These are phyloP conservation scores for Lunularia cruciata DNA, from an alignment of 225 moss, liverwort and hornwort species.

Conservation along the genomic window DNA sequence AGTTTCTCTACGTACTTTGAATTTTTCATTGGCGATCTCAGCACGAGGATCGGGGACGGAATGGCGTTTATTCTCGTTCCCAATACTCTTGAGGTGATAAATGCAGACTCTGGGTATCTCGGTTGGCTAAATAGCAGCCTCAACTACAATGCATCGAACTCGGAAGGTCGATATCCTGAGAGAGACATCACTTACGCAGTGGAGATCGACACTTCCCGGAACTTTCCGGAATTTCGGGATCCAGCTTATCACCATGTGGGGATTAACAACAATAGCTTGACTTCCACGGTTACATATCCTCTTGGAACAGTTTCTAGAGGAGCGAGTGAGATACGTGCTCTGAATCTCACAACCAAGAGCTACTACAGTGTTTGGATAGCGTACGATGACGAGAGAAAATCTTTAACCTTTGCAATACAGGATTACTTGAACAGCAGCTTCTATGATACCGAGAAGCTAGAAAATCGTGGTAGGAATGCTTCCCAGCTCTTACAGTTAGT, in stretches of 20 bases:
- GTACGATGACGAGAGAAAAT: slow-evolving; percentile 24
- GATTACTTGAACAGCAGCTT: too few species aligned
- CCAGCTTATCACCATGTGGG: not conserved
- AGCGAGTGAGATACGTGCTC: slow-evolving; percentile 21
- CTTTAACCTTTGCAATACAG: slow-evolving; percentile 1
- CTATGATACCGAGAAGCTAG: too few species aligned
- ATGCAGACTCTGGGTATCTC: not conserved
- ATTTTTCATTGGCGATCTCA: not conserved
- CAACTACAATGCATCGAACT: slow-evolving; percentile 11
- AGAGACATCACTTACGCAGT: slow-evolving; percentile 21
- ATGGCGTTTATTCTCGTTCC: slow-evolving; percentile 35
- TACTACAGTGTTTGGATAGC: slow-evolving; percentile 39
- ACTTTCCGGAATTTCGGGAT: not conserved
- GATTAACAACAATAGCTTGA: not conserved
- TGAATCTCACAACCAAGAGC: slow-evolving; percentile 12
- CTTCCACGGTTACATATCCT: not conserved
- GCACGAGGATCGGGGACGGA: slow-evolving; percentile 18
- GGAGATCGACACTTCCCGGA: slow-evolving; percentile 36
- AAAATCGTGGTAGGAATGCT: too few species aligned
- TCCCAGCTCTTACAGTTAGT: too few species aligned
- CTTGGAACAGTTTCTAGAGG: slow-evolving; percentile 16
- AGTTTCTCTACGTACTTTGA: not conserved
- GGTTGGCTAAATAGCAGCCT: not conserved
- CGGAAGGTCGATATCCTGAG: not conserved
- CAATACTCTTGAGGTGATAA: not conserved